Evolutionary conservation across 192 early-diverging fungal species (phyloP), one percentile per base, ranked within the genome.

Genomic region (Rhizoclosmatium sp.): DNA sequence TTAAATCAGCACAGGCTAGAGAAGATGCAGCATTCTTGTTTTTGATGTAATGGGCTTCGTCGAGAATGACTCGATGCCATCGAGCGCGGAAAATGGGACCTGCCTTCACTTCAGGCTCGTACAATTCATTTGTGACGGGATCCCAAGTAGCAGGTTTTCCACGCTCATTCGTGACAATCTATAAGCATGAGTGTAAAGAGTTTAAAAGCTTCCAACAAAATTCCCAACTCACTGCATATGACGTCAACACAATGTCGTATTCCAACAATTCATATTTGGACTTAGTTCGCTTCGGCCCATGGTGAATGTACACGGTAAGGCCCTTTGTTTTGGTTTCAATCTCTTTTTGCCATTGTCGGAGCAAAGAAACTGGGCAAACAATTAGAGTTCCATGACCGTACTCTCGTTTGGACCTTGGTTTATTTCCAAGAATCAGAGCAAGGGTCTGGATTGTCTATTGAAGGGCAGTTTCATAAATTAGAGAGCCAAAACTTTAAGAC

Each of bases 31-130:
- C 82, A 14, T 59, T 23, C 48, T 80, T 76, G 78, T 87, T 87
- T 58, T 86, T 86, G 67, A 87, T 85, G 31, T 42, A 76, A 54
- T 87, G 86, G 2, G 86, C 86, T 59, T 86, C 85, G 60, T 86
- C 82, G 7, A 84, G 71, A 23, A 84, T 66, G 41, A 84, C 61
- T 4, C 83, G 70, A 47, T 76, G 80, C 80, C 81, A 85, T 47
- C 71, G 79, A 39, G 79, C 69, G 16, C 71, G 48, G 49, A 79
- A 84, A 40, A 84, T 51, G 3, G 83, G 78, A 10, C 83, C 83
- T 48, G 79, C 59, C 45, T 77, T 56, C 47, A 42, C 19, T 4
- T 7, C 67, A 39, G 9, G 21, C 21, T 64, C 10, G 40, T 5
- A 16, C 9, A 64, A 9, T 9, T 5, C 21, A 21, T 64, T 64